Evolutionary conservation across 352 stramenopile genomes (phyloP).

Genomic region (Albugo candida): DNA sequence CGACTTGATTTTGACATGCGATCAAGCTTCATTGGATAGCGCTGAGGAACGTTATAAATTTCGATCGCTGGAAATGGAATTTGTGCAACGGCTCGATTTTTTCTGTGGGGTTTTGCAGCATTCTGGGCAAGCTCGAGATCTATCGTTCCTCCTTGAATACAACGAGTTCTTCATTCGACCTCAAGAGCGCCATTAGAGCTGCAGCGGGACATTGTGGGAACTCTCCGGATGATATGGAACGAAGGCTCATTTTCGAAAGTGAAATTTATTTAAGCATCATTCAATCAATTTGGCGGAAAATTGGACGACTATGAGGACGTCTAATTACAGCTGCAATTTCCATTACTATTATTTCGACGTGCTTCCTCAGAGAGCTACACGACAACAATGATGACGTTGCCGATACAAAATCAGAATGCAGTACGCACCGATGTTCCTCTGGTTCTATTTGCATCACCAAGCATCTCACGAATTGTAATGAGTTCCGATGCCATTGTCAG

Average conservation of each 20-base stretch:
- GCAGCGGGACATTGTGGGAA: no score
- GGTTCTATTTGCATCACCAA: conserved; percentile 46
- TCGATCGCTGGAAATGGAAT: conserved; percentile 12
- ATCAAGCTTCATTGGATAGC: conserved; percentile 6
- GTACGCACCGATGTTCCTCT: conserved; percentile 32
- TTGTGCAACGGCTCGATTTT: conserved; percentile 32
- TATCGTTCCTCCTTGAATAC: conserved; percentile 52
- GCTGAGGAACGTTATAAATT: conserved; percentile 1
- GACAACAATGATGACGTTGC: neutral
- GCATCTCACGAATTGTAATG: conserved; percentile 78
- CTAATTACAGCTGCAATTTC: conserved; percentile 17
- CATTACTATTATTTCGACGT: conserved; percentile 7
- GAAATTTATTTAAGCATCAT: no score
- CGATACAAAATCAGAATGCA: neutral
- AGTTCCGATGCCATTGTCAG: conserved; percentile 87
- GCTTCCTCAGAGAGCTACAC: conserved; percentile 12
- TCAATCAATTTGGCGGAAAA: no score
- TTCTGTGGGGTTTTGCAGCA: conserved; percentile 41
- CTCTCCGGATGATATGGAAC: no score
- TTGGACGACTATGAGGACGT: no score
- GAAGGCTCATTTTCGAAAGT: no score
- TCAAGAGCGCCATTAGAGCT: neutral
- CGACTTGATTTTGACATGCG: conserved; percentile 31
- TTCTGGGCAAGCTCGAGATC: conserved; percentile 26
- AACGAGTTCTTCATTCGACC: conserved; percentile 30